Conservation (phyloP, 1,139 yeast species). For the Zygoascus hellenicus region DNA sequence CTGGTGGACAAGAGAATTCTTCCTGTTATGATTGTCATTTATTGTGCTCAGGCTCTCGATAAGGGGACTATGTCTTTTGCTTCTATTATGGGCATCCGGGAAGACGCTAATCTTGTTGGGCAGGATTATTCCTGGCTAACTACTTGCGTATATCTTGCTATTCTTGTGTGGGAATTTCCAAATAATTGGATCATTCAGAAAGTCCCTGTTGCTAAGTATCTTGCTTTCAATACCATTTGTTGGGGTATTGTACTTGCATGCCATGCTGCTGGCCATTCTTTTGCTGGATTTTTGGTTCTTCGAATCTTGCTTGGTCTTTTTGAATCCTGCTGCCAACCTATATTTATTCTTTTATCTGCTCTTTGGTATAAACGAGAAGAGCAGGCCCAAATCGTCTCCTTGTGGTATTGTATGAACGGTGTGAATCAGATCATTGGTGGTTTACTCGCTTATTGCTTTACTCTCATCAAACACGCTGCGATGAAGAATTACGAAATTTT, state of each 20-base stretch:
- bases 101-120: conserved; percentile 1
- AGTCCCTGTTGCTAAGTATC: conserved; percentile 38
- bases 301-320: conserved; percentile 47
- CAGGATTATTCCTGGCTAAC: conserved; percentile 8
- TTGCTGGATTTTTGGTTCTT: conserved; percentile 43
- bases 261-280: conserved; percentile 43
- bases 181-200: conserved; percentile 6
- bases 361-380: conserved; percentile 26
- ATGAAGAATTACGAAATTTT: conserved; percentile 42
- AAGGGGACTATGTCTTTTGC: conserved; percentile 34
- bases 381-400: conserved; percentile 29
- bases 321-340: conserved; percentile 36
- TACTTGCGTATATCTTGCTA: conserved; percentile 4
- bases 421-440: conserved; percentile 20
- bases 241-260: conserved; percentile 45
- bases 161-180: conserved; percentile 8
- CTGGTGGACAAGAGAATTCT: conserved; percentile 12
- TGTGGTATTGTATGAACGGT: conserved; percentile 24
- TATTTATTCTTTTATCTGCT: conserved; percentile 20
- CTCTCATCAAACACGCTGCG: conserved; percentile 25
- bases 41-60: conserved; percentile 26
- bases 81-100: conserved; percentile 5
- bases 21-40: conserved; percentile 15
- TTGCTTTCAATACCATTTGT: conserved; percentile 39
- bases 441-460: conserved; percentile 21